Percentiles rank a stretch among this genome's conserved stretches.
These are phyloP conservation scores for Beauveria rudraprayagi DNA, from an alignment of 2,329 filamentous ascomycete species.

Conservation along the genomic window DNA sequence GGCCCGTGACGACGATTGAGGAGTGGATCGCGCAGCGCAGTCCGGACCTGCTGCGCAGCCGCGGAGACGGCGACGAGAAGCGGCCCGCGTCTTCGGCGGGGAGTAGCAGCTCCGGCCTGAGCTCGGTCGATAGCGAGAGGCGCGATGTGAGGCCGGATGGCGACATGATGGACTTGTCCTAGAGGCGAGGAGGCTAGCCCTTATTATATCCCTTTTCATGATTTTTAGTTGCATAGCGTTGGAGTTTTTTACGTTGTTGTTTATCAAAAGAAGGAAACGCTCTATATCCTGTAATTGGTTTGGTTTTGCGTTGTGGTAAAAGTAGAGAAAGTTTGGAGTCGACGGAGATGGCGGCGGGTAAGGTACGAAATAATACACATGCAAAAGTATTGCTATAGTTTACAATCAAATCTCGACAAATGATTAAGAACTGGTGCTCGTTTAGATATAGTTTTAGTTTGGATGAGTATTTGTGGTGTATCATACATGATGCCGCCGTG, in stretches of 20 bases:
- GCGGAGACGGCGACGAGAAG: not conserved
- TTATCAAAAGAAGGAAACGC: not conserved
- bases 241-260: conserved; percentile 27
- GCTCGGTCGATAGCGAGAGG: conserved; percentile 37
- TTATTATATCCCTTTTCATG: not conserved
- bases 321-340: too few species aligned
- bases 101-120: conserved; percentile 40
- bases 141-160: not conserved
- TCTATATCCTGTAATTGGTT: not conserved
- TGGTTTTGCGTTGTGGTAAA: not conserved
- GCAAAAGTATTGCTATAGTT: too few species aligned
- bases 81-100: conserved; percentile 31
- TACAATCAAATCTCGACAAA: too few species aligned
- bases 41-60: conserved; percentile 1
- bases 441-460: not conserved
- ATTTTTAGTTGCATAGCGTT: conserved; percentile 33
- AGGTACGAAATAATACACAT: too few species aligned
- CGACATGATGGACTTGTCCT: conserved; percentile 8
- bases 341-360: too few species aligned
- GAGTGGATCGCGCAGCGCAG: conserved; percentile 30
- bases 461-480: not conserved
- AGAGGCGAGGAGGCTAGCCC: not conserved
- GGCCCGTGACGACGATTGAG: conserved; percentile 31
- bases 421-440: too few species aligned
- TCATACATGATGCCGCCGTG: not conserved